Evolutionary conservation across 192 early-diverging fungal species (phyloP), one percentile per base, ranked within the genome.

Genomic region (Coemansia sp.): DNA sequence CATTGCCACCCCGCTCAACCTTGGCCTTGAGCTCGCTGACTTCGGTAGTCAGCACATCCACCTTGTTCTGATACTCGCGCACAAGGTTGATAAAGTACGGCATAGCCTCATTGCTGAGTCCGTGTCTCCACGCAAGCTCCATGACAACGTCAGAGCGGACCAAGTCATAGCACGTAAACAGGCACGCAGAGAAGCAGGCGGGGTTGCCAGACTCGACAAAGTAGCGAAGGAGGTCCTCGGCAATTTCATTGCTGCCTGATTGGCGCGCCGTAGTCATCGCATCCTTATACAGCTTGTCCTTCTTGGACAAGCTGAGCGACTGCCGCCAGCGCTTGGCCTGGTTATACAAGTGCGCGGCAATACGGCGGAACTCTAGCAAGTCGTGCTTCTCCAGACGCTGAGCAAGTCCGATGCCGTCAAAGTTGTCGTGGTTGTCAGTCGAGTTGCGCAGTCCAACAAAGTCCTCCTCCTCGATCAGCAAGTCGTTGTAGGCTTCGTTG

Each of bases 401-500:
- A 0, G 98, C 96, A 57, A 99, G 85, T 2, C 91, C 89, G 56
- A 98, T 85, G 64, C 90, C 91, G 73, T 99, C 96, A 89, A 99
- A 94, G 87, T 95, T 94, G 85, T 93, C 90, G 84, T 93, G 94
- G 66, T 87, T 87, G 85, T 98, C 95, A 59, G 98, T 93, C 33
- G 96, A 95, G 77, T 95, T 93, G 44, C 96, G 92, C 19, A 98
- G 83, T 9, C 93, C 91, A 34, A 94, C 90, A 81, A 88, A 98
- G 74, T 99, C 96, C 76, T 98, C 95, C 85, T 99, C 98, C 81
- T 99, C 98, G 64, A 98, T 97, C 64, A 96, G 86, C 59, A 99
- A 77, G 64, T 98, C 98, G 72, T 98, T 96, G 85, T 93, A 94
- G 2, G 95, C 95, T 48, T 86, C 89, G 85, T 99, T 99, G 70